These are phyloP conservation scores for Reticulascus tulasneorum DNA, from an alignment of 2,329 filamentous ascomycete genomes.

Conservation along the genomic window DNA sequence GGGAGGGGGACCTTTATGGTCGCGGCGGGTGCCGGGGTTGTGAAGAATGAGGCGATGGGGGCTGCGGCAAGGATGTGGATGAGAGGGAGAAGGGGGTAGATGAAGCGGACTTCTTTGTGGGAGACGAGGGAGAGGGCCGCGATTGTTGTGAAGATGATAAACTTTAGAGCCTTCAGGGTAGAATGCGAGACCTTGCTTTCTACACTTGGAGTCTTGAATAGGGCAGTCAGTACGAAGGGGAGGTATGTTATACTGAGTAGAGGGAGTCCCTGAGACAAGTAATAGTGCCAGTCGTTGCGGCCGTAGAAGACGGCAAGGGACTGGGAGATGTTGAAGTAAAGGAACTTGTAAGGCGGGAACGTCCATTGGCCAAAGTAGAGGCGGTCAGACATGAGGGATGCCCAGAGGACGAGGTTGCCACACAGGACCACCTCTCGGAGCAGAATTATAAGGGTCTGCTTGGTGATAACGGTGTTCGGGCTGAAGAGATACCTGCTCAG, in stretches of 20 bases:
- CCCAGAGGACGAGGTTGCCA: constrained; percentile 53
- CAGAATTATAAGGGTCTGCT: constrained; percentile 47
- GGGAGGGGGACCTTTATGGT: constrained; percentile 20
- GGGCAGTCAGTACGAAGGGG: constrained; percentile 66
- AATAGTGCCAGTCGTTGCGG: constrained; percentile 87
- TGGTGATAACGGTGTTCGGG: constrained; percentile 32
- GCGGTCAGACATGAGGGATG: constrained; percentile 67
- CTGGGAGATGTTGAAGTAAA: constrained; percentile 87
- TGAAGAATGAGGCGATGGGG: constrained; percentile 63
- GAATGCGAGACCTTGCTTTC: constrained; percentile 27
- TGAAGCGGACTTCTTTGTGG: constrained; percentile 97
- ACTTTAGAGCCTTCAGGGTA: constrained; percentile 43
- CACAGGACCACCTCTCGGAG: constrained; percentile 62
- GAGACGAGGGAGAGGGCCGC: constrained; percentile 69
- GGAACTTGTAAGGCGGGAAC: constrained; percentile 80
- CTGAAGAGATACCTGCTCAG: constrained; percentile 36
- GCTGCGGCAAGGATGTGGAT: constrained; percentile 77
- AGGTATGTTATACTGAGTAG: constrained; percentile 79
- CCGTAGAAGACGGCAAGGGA: constrained; percentile 92
- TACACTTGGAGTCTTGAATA: constrained; percentile 47
- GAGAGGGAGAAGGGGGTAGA: constrained; percentile 86
- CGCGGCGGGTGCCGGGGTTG: constrained; percentile 27
- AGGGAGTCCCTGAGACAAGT: constrained; percentile 83
- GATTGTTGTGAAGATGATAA: constrained; percentile 57
- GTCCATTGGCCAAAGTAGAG: constrained; percentile 83